A percentile compares a stretch with the other conserved stretches of the same genome.
These are phyloP conservation scores for Gliomastix tumulicola DNA, from an alignment of 2,329 filamentous ascomycete species.

Conservation along the genomic window DNA sequence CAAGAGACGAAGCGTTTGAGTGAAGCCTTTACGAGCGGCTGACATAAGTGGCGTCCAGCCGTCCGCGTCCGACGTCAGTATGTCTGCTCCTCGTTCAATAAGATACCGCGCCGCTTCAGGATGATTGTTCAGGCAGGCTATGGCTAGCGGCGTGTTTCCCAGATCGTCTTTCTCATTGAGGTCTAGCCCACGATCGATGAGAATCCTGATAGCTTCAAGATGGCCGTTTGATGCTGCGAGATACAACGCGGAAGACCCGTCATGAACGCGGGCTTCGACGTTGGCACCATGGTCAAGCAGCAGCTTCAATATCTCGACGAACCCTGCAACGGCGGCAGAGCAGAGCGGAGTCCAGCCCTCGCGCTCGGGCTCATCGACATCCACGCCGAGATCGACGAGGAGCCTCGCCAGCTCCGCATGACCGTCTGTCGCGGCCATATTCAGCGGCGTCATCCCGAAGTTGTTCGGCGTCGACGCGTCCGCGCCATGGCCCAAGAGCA, in stretches of 20 bases:
- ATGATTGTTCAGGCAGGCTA: too few relatives aligned
- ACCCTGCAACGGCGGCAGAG: background rate
- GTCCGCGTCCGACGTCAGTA: background rate
- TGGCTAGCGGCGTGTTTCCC: too few relatives aligned
- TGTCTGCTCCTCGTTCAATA: background rate
- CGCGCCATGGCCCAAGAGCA: background rate
- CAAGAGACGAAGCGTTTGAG: too few relatives aligned
- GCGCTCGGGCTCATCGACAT: background rate
- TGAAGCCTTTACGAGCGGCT: too few relatives aligned
- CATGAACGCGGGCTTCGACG: background rate
- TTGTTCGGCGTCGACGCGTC: background rate
- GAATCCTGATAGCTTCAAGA: background rate
- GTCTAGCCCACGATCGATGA: too few relatives aligned
- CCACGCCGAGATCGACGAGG: background rate
- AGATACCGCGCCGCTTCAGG: too few relatives aligned
- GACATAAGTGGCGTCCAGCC: background rate
- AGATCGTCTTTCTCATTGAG: too few relatives aligned
- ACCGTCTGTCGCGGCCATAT: background rate
- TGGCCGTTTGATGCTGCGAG: background rate
- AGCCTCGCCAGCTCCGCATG: background rate
- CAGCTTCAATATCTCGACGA: background rate
- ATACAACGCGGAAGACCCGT: background rate
- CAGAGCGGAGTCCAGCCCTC: background rate
- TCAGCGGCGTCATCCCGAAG: background rate
- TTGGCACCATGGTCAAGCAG: background rate